A percentile compares a stretch with the other conserved stretches of the same genome.
phyloP scores from a whole-genome alignment of 2,329 filamentous ascomycete species.

The Colletotrichum limetticola region DNA sequence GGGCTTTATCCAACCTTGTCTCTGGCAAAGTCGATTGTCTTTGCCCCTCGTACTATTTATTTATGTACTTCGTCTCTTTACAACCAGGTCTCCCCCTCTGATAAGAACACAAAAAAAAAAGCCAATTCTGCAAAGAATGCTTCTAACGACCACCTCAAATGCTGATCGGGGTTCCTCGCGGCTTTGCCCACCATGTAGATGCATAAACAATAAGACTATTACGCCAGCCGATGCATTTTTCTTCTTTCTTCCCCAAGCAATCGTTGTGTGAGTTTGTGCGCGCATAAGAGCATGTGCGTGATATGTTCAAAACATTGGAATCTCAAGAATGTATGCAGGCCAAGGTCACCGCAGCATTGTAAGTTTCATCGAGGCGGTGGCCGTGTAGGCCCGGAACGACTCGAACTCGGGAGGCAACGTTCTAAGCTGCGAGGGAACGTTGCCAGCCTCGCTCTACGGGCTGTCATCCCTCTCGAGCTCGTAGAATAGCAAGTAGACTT shows the following conservation, averaged over 20 bases:
- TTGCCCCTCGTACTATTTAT: neutral
- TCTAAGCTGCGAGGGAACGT: constrained; percentile 11
- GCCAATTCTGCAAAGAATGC: neutral
- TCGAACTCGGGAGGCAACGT: constrained; percentile 25
- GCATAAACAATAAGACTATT: neutral
- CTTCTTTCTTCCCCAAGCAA: neutral
- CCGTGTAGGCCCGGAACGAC: constrained; percentile 19
- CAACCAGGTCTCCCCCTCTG: neutral
- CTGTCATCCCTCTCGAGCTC: constrained; percentile 73
- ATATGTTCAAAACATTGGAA: constrained; percentile 4
- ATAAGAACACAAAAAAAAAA: neutral
- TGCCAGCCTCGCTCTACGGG: constrained; percentile 37
- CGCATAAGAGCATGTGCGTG: neutral
- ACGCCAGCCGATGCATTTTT: constrained; percentile 24
- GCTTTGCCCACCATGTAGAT: neutral
- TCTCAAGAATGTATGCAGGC: neutral
- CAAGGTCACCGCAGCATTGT: constrained; percentile 17
- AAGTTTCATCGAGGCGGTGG: constrained; percentile 10
- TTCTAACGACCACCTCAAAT: neutral
- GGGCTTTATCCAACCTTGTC: neutral
- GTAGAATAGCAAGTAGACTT: constrained; percentile 97
- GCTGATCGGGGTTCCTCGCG: neutral
- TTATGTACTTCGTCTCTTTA: neutral
- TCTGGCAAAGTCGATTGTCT: neutral
- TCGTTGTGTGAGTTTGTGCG: neutral